A percentile compares a stretch with the other conserved stretches of the same genome.
Conservation (phyloP, 1,284 basidiomycete genomes). For the Rhodofomes roseus region DNA sequence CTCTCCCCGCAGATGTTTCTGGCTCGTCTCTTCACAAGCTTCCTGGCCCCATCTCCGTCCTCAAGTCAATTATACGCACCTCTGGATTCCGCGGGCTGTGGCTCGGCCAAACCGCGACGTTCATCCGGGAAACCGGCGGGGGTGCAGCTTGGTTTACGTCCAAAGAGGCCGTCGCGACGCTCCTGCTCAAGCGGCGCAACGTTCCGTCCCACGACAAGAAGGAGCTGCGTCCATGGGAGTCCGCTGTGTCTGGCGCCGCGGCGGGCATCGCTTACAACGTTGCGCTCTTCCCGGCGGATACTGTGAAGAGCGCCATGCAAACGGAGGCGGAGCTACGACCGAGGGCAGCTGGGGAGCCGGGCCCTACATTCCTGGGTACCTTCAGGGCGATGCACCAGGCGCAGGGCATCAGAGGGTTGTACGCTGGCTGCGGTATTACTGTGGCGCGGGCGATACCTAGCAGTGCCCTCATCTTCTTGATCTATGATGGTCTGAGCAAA, state of each 20-base stretch:
- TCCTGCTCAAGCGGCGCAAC: slow-evolving; percentile 47
- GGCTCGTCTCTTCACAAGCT: slow-evolving; percentile 23
- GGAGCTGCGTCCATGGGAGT: slow-evolving; percentile 74
- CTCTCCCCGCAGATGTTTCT: slow-evolving; percentile 21
- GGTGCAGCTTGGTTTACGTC: slow-evolving; percentile 85
- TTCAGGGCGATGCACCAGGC: slow-evolving; percentile 71
- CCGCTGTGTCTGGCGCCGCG: slow-evolving; percentile 81
- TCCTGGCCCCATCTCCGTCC: slow-evolving; percentile 67
- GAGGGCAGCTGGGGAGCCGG: slow-evolving; percentile 29
- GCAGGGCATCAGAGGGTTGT: slow-evolving; percentile 83
- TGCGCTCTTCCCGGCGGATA: slow-evolving; percentile 89
- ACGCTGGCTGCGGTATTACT: slow-evolving; percentile 95
- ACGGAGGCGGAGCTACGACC: slow-evolving; percentile 87
- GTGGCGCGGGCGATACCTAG: slow-evolving; percentile 85
- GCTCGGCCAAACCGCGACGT: slow-evolving; percentile 84
- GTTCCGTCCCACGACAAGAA: slow-evolving; percentile 28
- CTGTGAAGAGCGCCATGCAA: slow-evolving; percentile 93
- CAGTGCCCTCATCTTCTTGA: slow-evolving; percentile 88
- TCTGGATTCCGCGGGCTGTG: slow-evolving; percentile 79
- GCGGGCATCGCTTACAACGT: slow-evolving; percentile 89
- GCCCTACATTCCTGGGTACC: slow-evolving; percentile 66
- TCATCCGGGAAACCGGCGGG: slow-evolving; percentile 87
- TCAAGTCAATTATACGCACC: slow-evolving; percentile 58
- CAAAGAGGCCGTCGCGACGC: slow-evolving; percentile 71
- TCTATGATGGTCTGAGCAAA: slow-evolving; percentile 76